Base-by-base conservation (phyloP, 805 yeast genomes). In the Groenewaldozyma tartarivorans region DNA sequence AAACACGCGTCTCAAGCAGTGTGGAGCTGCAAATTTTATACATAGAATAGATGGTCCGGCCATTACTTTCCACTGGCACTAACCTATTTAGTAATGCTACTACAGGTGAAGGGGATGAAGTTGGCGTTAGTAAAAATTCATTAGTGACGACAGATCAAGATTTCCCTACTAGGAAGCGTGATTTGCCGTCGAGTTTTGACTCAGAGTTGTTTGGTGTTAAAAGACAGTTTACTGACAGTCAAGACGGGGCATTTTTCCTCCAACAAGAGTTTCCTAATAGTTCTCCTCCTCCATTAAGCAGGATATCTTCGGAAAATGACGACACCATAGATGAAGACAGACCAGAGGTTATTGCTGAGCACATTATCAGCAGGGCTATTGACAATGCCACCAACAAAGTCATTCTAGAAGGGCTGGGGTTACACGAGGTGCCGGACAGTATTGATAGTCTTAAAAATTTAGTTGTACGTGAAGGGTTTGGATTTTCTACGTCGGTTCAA, bases 371-470 rank as follows among this genome's bases (percentile, higher is more conserved):
- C 9, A 15, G 22, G 5, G 48, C 50, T 20, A 37, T 48, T 5
- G 48, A 48, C 20, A 39, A 43, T 9, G 52, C 48, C 7, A 30
- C 16, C 6, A 35, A 42, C 11, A 36, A 22, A 20, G 32, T 55
- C 4, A 40, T 48, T n/a, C 47, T 57, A 11, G 51, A 49, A 29
- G 42, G 46, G 11, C 40, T 47, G n/a, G 52, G 49, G 5, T 41
- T 64, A 11, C 38, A 35, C 1, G 44, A 49, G 20, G 47, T 66
- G 5, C 70, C 70, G 1, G 46, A 38, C 5, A 66, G 59, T 21
- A 48, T 63, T 33, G 49, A 42, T 4, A 69, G 64, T 38, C 50
- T 65, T 32, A 45, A 46, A 24, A 47, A 55, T 38, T 43, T 60
- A 22, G 60, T 60, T 5, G 31, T 39, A 19, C 30, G 44, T 20